phyloP scores from a whole-genome alignment of 495 filamentous ascomycete species.

The Penicillium pancosmium region DNA sequence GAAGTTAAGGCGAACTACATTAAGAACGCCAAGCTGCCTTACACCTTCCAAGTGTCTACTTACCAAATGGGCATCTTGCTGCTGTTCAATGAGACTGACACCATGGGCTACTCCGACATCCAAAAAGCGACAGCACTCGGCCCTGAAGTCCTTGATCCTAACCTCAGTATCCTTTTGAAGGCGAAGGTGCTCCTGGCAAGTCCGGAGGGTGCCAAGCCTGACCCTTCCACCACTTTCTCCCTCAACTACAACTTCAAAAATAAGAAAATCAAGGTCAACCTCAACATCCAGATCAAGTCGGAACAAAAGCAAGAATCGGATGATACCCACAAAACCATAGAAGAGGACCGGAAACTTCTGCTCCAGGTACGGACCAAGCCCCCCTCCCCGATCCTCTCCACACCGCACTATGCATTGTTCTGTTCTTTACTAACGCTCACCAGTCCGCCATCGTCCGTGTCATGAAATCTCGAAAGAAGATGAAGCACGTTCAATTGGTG shows the following conservation, averaged over 20 bases:
- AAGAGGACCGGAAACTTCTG: slow-evolving; percentile 94
- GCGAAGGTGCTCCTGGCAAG: slow-evolving; percentile 77
- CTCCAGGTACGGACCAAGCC: slow-evolving; percentile 75
- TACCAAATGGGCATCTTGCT: slow-evolving; percentile 98
- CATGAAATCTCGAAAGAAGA: slow-evolving; percentile 98
- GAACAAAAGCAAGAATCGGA: slow-evolving; percentile 94
- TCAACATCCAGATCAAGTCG: slow-evolving; percentile 92
- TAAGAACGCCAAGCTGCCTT: slow-evolving; percentile 83
- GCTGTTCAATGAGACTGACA: slow-evolving; percentile 89
- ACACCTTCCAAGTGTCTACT: slow-evolving; percentile 96
- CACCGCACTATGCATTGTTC: not conserved
- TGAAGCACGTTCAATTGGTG: slow-evolving; percentile 94
- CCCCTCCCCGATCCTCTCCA: not conserved
- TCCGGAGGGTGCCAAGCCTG: slow-evolving; percentile 74
- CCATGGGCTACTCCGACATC: slow-evolving; percentile 85
- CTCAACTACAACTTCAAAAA: slow-evolving; percentile 95
- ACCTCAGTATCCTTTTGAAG: slow-evolving; percentile 81
- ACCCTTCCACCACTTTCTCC: slow-evolving; percentile 70
- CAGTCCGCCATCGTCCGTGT: slow-evolving; percentile 98
- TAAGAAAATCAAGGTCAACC: slow-evolving; percentile 95
- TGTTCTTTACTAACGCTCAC: slow-evolving; percentile 27
- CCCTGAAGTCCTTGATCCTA: slow-evolving; percentile 81
- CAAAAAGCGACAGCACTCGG: slow-evolving; percentile 75
- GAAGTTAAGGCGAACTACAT: slow-evolving; percentile 93
- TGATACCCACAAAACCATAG: slow-evolving; percentile 99